These are phyloP conservation scores for Avicennia marina DNA, from an alignment of 257 asterid genomes.

Conservation along the genomic window DNA sequence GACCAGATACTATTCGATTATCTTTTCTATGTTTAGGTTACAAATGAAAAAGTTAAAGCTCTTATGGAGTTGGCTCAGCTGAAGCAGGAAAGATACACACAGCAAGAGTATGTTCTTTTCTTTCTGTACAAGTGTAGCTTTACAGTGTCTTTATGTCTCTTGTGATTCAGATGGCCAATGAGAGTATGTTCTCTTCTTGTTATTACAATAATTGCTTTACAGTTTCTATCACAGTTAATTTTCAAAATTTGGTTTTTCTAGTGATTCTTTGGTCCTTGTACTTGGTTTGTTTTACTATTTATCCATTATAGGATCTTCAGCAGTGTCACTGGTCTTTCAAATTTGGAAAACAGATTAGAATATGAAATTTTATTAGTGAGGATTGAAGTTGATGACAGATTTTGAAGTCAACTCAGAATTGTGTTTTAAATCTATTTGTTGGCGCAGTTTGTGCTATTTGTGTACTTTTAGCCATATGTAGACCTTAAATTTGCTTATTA, in stretches of 20 bases:
- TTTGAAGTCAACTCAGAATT: too few relatives aligned
- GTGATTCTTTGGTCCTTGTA: neutral
- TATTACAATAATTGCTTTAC: too few relatives aligned
- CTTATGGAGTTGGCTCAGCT: slow-evolving; percentile 90
- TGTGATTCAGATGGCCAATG: slow-evolving; percentile 5
- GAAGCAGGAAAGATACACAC: slow-evolving; percentile 59
- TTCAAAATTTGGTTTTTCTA: neutral
- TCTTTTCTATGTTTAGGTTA: slow-evolving; percentile 55
- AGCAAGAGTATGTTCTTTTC: slow-evolving; percentile 59
- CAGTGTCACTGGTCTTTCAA: too few relatives aligned
- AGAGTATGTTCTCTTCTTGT: too few relatives aligned
- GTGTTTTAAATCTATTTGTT: too few relatives aligned
- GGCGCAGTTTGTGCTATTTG: too few relatives aligned
- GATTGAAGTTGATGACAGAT: neutral
- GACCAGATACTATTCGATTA: slow-evolving; percentile 7
- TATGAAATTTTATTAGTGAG: neutral
- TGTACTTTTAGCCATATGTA: too few relatives aligned
- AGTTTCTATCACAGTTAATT: neutral
- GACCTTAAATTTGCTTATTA: too few relatives aligned
- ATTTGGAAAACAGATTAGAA: neutral
- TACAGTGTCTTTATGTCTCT: slow-evolving; percentile 13
- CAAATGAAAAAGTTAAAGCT: slow-evolving; percentile 88
- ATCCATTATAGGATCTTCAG: neutral
- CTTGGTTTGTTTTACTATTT: neutral
- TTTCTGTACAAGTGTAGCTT: neutral